phyloP scores from a whole-genome alignment of 2,329 filamentous ascomycete genomes.

The Pestalotiopsis sp. region DNA sequence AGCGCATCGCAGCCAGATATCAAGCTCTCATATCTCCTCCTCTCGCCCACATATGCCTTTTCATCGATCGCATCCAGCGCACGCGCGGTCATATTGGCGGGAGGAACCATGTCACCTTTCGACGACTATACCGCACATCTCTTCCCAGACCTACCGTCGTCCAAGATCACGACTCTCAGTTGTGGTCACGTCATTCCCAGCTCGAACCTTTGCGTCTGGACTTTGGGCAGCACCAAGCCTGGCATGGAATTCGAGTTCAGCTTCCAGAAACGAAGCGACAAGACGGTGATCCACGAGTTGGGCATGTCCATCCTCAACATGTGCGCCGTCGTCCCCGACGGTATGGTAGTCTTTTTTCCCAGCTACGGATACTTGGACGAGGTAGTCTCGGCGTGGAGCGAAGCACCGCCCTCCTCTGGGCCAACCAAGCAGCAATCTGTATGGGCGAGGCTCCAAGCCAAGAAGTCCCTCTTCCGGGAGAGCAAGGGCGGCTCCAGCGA shows the following conservation, averaged over 20 bases:
- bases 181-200: slow-evolving; percentile 93
- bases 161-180: slow-evolving; percentile 77
- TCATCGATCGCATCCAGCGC: slow-evolving; percentile 83
- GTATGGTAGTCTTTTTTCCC: slow-evolving; percentile 92
- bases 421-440: slow-evolving; percentile 35
- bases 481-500: slow-evolving; percentile 62
- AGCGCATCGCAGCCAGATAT: slow-evolving; percentile 45
- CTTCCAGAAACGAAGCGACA: slow-evolving; percentile 74
- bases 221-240: slow-evolving; percentile 55
- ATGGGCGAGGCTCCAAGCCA: slow-evolving; percentile 60
- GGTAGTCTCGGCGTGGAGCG: slow-evolving; percentile 67
- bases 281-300: slow-evolving; percentile 71
- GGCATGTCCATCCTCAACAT: slow-evolving; percentile 74
- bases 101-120: slow-evolving; percentile 98
- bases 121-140: slow-evolving; percentile 85
- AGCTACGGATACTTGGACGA: slow-evolving; percentile 89
- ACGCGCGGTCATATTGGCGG: slow-evolving; percentile 85
- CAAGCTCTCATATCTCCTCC: slow-evolving; percentile 79
- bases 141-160: slow-evolving; percentile 71
- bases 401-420: slow-evolving; percentile 21
- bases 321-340: slow-evolving; percentile 78
- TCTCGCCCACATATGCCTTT: slow-evolving; percentile 92
- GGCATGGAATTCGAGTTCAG: slow-evolving; percentile 78
- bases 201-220: slow-evolving; percentile 78
- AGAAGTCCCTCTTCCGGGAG: slow-evolving; percentile 67